Percentiles rank a stretch among this genome's conserved stretches.
phyloP scores from a whole-genome alignment of 2,329 filamentous ascomycete genomes.

The Pseudogymnoascus sp. region DNA sequence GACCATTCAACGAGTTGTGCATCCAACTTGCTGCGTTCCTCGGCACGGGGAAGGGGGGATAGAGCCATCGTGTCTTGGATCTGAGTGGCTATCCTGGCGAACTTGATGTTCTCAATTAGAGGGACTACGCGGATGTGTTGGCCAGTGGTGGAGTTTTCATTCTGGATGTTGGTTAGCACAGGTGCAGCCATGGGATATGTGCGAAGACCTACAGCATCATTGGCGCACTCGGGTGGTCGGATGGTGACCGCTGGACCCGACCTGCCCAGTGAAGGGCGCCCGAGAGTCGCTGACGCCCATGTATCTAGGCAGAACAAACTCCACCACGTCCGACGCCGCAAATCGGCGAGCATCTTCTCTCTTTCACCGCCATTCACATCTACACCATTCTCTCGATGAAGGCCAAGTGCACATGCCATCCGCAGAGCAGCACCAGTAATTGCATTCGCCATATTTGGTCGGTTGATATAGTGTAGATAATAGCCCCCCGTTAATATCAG shows the following conservation, averaged over 20 bases:
- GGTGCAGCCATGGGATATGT: not conserved
- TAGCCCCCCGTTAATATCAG: conserved; percentile 65
- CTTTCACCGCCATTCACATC: conserved; percentile 15
- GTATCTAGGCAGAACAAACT: conserved; percentile 66
- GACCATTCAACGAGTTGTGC: conserved; percentile 65
- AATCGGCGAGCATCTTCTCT: conserved; percentile 43
- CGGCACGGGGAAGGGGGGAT: conserved; percentile 56
- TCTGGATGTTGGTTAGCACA: conserved; percentile 12
- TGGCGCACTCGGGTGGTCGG: conserved; percentile 44
- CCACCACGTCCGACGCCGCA: conserved; percentile 66
- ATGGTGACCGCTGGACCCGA: conserved; percentile 63
- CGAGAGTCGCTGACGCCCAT: conserved; percentile 65
- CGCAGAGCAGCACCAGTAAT: conserved; percentile 63
- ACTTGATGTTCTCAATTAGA: conserved; percentile 68
- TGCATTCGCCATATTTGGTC: conserved; percentile 69
- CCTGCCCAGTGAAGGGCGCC: conserved; percentile 61
- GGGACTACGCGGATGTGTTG: conserved; percentile 62
- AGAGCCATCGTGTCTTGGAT: conserved; percentile 71
- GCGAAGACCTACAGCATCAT: conserved; percentile 21
- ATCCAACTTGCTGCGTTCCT: conserved; percentile 61
- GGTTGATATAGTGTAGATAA: conserved; percentile 72
- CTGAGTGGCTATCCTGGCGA: conserved; percentile 70
- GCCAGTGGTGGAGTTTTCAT: conserved; percentile 39
- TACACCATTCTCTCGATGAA: conserved; percentile 56
- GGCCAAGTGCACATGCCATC: conserved; percentile 66